phyloP scores from a whole-genome alignment of 257 asterid genomes.

The Solanum pinnatisectum region DNA sequence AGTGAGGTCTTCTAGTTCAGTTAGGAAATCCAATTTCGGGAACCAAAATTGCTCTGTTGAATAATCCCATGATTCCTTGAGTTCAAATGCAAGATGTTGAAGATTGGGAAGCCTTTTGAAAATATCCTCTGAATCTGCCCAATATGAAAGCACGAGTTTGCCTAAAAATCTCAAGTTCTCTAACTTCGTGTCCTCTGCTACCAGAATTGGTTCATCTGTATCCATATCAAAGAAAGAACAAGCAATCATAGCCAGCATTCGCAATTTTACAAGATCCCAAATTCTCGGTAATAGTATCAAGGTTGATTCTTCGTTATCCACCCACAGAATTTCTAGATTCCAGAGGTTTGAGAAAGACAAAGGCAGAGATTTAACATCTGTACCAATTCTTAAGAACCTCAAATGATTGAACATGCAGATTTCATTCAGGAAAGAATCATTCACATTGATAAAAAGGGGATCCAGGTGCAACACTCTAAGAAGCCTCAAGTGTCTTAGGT shows the following conservation, averaged over 20 bases:
- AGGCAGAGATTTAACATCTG: neutral
- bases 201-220: neutral
- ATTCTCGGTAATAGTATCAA: neutral
- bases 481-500: neutral
- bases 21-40: neutral
- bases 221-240: neutral
- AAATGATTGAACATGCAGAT: neutral
- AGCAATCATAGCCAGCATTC: accelerated
- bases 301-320: accelerated
- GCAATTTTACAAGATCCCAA: neutral
- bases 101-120: neutral
- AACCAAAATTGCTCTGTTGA: neutral
- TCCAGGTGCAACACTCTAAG: neutral
- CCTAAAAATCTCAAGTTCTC: accelerated
- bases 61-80: neutral
- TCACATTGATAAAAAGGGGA: neutral
- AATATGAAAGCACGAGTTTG: accelerated
- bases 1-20: accelerated
- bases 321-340: neutral
- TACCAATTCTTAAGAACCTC: neutral
- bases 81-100: accelerated
- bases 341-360: neutral
- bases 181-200: neutral
- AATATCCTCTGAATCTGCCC: no score
- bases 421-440: neutral